These are phyloP conservation scores for Cercospora janseana DNA, from an alignment of 2,329 filamentous ascomycete species.

Conservation along the genomic window DNA sequence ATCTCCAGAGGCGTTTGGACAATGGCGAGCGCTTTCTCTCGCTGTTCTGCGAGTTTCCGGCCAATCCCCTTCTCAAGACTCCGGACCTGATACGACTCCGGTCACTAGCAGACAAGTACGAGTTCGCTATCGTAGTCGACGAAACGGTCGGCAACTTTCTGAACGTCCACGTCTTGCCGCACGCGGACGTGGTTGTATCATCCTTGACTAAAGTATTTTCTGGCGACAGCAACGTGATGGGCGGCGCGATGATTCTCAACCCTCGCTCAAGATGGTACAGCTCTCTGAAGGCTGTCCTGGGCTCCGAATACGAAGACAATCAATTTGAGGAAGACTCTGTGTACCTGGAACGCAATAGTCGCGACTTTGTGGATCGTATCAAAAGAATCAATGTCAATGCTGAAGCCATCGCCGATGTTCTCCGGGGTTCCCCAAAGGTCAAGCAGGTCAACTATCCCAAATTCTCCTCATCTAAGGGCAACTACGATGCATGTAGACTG, in stretches of 20 bases:
- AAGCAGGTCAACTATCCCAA: conserved; percentile 87
- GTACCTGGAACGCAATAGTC: conserved; percentile 93
- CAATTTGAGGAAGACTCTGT: conserved; percentile 93
- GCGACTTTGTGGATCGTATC: conserved; percentile 81
- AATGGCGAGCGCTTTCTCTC: conserved; percentile 74
- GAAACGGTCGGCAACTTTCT: conserved; percentile 96
- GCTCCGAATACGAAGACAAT: conserved; percentile 73
- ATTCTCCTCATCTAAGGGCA: conserved; percentile 62
- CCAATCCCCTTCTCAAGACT: conserved; percentile 82
- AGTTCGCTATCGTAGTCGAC: conserved; percentile 88
- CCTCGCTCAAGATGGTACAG: conserved; percentile 68
- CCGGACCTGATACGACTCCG: conserved; percentile 84
- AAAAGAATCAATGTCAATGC: conserved; percentile 82
- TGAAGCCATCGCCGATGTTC: conserved; percentile 73
- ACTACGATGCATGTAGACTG: conserved; percentile 77
- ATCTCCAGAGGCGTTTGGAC: conserved; percentile 70
- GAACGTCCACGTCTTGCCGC: conserved; percentile 88
- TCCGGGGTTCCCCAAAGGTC: conserved; percentile 62
- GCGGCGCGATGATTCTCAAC: conserved; percentile 67
- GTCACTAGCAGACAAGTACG: conserved; percentile 72
- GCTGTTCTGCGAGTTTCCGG: conserved; percentile 92
- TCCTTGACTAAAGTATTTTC: conserved; percentile 97
- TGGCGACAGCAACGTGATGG: conserved; percentile 98
- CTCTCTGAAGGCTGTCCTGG: conserved; percentile 64
- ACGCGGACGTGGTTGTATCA: conserved; percentile 88